These are phyloP conservation scores for Plasmodium malariae DNA, from an alignment of 169 alveolate species.

Conservation along the genomic window DNA sequence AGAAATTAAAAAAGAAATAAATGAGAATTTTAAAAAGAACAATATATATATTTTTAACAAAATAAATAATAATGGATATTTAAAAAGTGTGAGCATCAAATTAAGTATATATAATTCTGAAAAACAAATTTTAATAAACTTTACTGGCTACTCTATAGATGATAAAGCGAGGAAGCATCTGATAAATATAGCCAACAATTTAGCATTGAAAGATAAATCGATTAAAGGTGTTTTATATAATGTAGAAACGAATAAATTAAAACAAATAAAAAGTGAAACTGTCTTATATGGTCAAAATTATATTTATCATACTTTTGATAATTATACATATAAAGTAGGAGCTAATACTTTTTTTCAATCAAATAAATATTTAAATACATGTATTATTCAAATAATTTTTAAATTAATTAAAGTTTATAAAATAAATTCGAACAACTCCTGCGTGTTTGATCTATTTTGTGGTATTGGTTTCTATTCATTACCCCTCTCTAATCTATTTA, in stretches of 20 bases:
- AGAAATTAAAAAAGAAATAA: conserved; percentile 71
- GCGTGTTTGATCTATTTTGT: conserved; percentile 64
- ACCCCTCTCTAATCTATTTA: conserved; percentile 41
- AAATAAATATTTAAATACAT: conserved; percentile 61
- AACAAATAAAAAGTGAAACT: conserved; percentile 66
- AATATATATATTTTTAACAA: conserved; percentile 72
- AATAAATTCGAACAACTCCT: conserved; percentile 25
- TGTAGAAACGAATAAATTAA: conserved; percentile 66
- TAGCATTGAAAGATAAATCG: conserved; percentile 38
- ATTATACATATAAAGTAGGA: conserved; percentile 65
- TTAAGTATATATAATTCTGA: conserved; percentile 26
- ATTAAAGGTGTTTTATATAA: conserved; percentile 71
- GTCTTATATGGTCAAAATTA: conserved; percentile 63
- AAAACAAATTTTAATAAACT: conserved; percentile 58
- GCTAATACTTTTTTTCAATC: conserved; percentile 77
- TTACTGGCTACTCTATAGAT: conserved; percentile 38
- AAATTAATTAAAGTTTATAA: conserved; percentile 62
- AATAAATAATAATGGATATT: conserved; percentile 76
- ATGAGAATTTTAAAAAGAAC: conserved; percentile 62
- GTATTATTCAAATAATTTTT: conserved; percentile 54
- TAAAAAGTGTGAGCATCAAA: conserved; percentile 72
- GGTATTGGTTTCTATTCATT: conserved; percentile 77
- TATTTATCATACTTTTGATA: conserved; percentile 59
- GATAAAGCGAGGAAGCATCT: conserved; percentile 41
- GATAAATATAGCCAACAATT: conserved; percentile 32